Conservation (phyloP, 176 grass and related monocot species). For the Oryza officinalis region DNA sequence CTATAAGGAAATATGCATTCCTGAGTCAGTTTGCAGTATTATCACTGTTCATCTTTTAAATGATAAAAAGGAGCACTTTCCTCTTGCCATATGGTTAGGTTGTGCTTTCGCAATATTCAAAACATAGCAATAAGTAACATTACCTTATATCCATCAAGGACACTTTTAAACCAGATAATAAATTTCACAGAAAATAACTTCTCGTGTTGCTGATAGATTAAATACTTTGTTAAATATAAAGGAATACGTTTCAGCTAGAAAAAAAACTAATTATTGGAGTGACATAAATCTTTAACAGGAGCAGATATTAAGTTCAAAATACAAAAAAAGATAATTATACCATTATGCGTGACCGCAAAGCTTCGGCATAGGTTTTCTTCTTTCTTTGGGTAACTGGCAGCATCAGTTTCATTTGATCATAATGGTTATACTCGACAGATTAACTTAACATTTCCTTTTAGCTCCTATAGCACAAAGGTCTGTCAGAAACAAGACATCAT, state of each 20-base stretch:
- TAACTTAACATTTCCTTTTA: slow-evolving; percentile 92
- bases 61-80: too few relatives aligned
- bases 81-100: not conserved
- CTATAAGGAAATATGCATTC: slow-evolving; percentile 98
- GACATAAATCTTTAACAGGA: not conserved
- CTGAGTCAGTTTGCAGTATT: slow-evolving; percentile 42
- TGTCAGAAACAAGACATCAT: not conserved
- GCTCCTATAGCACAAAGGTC: slow-evolving; percentile 51
- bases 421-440: slow-evolving; percentile 83
- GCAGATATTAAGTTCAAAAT: not conserved
- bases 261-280: not conserved
- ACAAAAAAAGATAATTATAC: too few relatives aligned
- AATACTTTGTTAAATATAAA: slow-evolving; percentile 95
- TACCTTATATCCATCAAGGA: slow-evolving; percentile 96
- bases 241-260: slow-evolving; percentile 66
- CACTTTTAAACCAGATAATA: slow-evolving; percentile 89
- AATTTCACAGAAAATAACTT: slow-evolving; percentile 88
- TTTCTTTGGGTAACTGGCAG: slow-evolving; percentile 65
- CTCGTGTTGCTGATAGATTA: slow-evolving; percentile 63
- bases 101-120: not conserved
- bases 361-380: slow-evolving; percentile 61
- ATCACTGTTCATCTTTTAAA: too few relatives aligned
- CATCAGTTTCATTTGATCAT: slow-evolving; percentile 49
- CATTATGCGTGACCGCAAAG: slow-evolving; percentile 64
- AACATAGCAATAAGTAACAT: not conserved